Percentiles rank a stretch among this genome's conserved stretches.
Evolutionary conservation across 345 rosid species (phyloP).

Genomic region (Arabidopsis thaliana): TAIR10.1 NC_003071.7:14951501-14952000

Average conservation of each 20-base stretch:
- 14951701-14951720: background rate
- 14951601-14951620: background rate
- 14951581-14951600: background rate
- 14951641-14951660: background rate
- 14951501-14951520: no score
- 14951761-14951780: slow-evolving; percentile 21
- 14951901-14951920: no score
- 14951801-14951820: background rate
- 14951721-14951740: slow-evolving; percentile 24
- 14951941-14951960: no score
- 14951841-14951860: no score
- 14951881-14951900: no score
- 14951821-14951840: background rate
- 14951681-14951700: background rate
- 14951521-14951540: background rate
- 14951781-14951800: background rate
- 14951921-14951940: no score
- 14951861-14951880: no score
- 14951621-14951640: background rate
- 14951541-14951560: background rate
- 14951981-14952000: no score
- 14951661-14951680: background rate
- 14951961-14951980: no score
- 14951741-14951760: slow-evolving; percentile 3
- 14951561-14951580: background rate